Evolutionary conservation across 129 eudicot genomes (phyloP), one percentile per base, ranked within the genome.

Genomic region (Logfia minima): DNA sequence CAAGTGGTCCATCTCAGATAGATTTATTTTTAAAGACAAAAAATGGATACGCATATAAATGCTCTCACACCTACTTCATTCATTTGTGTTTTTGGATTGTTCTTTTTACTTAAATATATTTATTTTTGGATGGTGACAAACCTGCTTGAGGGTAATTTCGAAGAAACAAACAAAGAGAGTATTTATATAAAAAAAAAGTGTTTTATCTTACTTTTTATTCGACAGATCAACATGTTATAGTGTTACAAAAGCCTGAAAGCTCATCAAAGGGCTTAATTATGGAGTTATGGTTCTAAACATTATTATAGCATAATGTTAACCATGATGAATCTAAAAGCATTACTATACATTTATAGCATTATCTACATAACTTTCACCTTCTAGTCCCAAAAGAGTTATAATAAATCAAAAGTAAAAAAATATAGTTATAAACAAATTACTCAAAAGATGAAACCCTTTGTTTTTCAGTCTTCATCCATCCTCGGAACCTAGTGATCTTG

Each of bases 311-410:
- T 48, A 48, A 48, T 48, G 55, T 14, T 48, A 48, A 48, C 55
- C 55, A 11, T 48, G 55, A 48, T 48, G 55, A 48, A 48, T 11
- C 55, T 13, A 48, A 48, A 48, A 43, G 51, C 4, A 48, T 3
- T 13, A 48, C 18, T 14, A 48, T 48, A 48, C 55, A 11, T 14
- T 48, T 22, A 71, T 62, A 34, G 5, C 37, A 34, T 34, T 34
- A 72, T 77, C 66, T 74, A 85, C 81, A 79, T 23, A 81, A 29
- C 26, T n/a, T 68, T 72, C 70, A 66, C 80, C 70, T 48, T 78
- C 72, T 45, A 55, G 41, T 68, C 78, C 81, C 66, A 35, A 66
- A 39, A 79, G 45, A 70, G 53, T 3, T 61, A 62, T 70, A 1
- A 23, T 48, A 70, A 79, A 79, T 18, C 16, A 63, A 66, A 18